Conservation (phyloP, 2,329 filamentous ascomycete species). For the Mollisia scopiformis region DNA sequence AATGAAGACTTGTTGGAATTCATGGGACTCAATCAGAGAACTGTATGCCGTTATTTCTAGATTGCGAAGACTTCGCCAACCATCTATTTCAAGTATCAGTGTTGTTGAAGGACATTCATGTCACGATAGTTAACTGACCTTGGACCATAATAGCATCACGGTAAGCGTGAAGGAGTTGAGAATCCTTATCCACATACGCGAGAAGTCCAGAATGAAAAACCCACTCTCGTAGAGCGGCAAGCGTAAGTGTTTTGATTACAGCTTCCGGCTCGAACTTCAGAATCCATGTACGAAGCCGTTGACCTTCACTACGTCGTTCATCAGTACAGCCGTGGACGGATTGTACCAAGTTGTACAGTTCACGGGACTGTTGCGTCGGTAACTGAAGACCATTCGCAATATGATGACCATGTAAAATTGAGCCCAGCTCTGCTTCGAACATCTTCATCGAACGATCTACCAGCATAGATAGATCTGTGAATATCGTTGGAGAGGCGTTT, state of each 20-base stretch:
- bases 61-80: background rate
- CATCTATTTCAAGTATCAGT: too few species aligned
- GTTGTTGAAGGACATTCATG: too few species aligned
- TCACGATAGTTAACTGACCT: too few species aligned
- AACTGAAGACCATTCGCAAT: background rate
- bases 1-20: background rate
- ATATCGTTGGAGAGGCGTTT: background rate
- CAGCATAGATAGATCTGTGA: background rate
- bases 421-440: slow-evolving; percentile 8
- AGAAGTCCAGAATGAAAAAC: background rate
- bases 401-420: slow-evolving; percentile 7
- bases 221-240: background rate
- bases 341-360: background rate
- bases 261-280: background rate
- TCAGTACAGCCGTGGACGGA: background rate
- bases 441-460: background rate
- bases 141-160: background rate
- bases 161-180: background rate
- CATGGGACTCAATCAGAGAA: background rate
- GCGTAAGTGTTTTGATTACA: background rate
- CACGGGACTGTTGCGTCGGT: background rate
- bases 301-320: background rate
- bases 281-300: background rate
- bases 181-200: background rate
- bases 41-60: background rate